phyloP scores from a whole-genome alignment of 805 yeast species.

The Metschnikowia matae region DNA sequence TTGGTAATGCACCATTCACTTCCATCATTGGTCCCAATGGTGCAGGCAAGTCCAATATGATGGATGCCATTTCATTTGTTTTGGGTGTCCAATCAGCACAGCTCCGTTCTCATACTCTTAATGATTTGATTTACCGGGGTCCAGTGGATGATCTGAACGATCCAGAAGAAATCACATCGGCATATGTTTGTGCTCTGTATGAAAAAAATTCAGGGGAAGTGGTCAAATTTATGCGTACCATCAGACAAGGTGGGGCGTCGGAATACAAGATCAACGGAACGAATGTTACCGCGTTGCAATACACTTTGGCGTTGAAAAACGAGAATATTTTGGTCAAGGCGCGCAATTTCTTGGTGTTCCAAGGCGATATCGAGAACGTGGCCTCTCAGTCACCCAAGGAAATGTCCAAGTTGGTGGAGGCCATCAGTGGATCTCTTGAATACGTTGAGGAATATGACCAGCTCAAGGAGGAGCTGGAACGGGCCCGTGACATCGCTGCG shows the following conservation, averaged over 20 bases:
- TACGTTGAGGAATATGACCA: conserved; percentile 61
- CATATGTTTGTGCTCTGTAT: conserved; percentile 77
- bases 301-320: conserved; percentile 58
- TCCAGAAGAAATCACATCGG: conserved; percentile 43
- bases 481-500: conserved; percentile 60
- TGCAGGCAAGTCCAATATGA: conserved; percentile 94
- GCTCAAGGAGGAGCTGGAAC: conserved; percentile 59
- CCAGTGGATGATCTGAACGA: conserved; percentile 19
- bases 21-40: conserved; percentile 98
- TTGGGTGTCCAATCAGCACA: conserved; percentile 76
- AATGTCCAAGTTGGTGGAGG: conserved; percentile 70
- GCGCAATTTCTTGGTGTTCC: conserved; percentile 87
- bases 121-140: conserved; percentile 81
- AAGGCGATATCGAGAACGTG: conserved; percentile 92
- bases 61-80: conserved; percentile 96
- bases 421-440: conserved; percentile 77
- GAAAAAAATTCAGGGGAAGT: conserved; percentile 58
- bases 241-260: conserved; percentile 56
- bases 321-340: conserved; percentile 88
- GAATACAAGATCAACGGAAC: conserved; percentile 64
- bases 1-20: conserved; percentile 80
- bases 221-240: conserved; percentile 59
- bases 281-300: conserved; percentile 59
- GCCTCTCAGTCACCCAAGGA: conserved; percentile 84
- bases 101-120: conserved; percentile 67